Evolutionary conservation across 495 filamentous ascomycete species (phyloP), one percentile per base, ranked within the genome.

Genomic region (Cetradonia linearis): DNA sequence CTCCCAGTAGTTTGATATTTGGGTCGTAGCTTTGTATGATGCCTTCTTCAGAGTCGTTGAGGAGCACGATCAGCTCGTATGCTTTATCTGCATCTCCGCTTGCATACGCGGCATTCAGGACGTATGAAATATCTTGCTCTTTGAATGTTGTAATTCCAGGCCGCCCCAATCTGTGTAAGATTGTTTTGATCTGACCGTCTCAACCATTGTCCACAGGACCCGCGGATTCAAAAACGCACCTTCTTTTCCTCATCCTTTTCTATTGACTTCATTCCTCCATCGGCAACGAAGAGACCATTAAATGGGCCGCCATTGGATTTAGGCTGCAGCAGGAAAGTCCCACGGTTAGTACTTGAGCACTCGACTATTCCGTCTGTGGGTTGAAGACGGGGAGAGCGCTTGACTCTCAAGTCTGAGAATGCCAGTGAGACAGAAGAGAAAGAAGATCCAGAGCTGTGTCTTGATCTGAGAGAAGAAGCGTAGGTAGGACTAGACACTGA

Each of bases 41-140:
- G 2, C 92, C 92, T 28, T 89, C 83, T 40, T 89, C 84, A 0
- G 91, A 86, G 63, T 87, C 83, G 64, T 91, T 83, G 37, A 91
- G 78, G 27, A 95, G 70, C 28, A 86, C 65, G 36, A 98, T 74
- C 54, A 96, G 69, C 62, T 89, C 83, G 61, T 88, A 79, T 3
- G 91, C 87, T 64, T 83, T 85, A 53, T 91, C 85, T 34, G 77
- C 69, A 70, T 96, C 83, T 5, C 86, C 86, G 25, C 80, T 75
- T 23, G 86, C 79, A 69, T 83, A 82, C 55, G 77, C 76, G 5
- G 80, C 78, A 40, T 76, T 74, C 20, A 96, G 76, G 5, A 86
- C 86, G 73, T 89, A 87, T 57, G 77, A 76, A 49, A 89, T 77
- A 52, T 91, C 82, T n/a, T 80, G 70, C 25, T 87, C 79, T 27